A percentile compares a stretch with the other conserved stretches of the same genome.
Conservation (phyloP, 2,329 filamentous ascomycete species). For the Ceratocystis harringtonii region DNA sequence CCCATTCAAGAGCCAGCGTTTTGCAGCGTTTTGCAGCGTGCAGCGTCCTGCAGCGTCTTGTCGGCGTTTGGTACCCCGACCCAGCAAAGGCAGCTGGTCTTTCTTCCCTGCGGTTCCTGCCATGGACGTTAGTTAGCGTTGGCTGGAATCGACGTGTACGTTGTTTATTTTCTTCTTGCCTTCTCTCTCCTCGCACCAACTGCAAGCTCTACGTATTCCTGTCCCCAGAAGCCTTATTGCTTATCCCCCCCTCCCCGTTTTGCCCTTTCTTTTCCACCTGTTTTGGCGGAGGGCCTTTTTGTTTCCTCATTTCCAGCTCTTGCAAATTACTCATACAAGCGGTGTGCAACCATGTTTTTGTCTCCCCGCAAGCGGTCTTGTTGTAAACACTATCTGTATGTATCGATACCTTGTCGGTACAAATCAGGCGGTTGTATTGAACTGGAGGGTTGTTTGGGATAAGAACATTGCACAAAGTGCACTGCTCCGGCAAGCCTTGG, state of each 20-base stretch:
- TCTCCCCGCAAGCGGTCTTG: not conserved
- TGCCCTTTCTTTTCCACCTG: not conserved
- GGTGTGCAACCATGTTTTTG: not conserved
- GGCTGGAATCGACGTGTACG: not conserved
- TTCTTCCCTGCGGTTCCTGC: not conserved
- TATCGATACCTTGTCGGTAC: not conserved
- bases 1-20: too few relatives aligned
- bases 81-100: not conserved
- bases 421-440: not conserved
- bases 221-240: too few relatives aligned
- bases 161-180: not conserved
- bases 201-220: too few relatives aligned
- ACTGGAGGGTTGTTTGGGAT: not conserved
- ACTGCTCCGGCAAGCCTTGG: not conserved
- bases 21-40: too few relatives aligned
- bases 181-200: not conserved
- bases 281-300: not conserved
- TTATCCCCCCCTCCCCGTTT: not conserved
- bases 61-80: not conserved
- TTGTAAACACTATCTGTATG: not conserved
- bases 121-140: not conserved
- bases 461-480: not conserved
- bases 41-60: not conserved
- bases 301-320: not conserved
- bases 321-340: not conserved